A percentile compares a stretch with the other conserved stretches of the same genome.
phyloP scores from a whole-genome alignment of 2,329 filamentous ascomycete genomes.

The Zasmidium angulare region DNA sequence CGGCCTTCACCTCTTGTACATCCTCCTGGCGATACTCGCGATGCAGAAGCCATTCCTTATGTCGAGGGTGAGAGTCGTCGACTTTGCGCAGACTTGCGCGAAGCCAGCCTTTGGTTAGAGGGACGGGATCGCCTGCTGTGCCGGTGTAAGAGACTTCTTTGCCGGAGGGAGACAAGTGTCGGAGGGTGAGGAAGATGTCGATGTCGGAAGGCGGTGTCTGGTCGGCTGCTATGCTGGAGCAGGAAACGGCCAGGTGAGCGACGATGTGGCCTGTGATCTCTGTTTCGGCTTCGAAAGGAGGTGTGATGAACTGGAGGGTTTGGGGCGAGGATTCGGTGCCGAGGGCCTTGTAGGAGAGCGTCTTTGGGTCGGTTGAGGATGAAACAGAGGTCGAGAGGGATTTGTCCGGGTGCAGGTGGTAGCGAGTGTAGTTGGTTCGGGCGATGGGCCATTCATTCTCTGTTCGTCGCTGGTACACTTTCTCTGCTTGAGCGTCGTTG shows the following conservation, averaged over 20 bases:
- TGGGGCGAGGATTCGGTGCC: constrained; percentile 55
- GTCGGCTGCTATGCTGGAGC: constrained; percentile 13
- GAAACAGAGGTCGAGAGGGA: constrained; percentile 34
- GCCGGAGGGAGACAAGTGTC: constrained; percentile 56
- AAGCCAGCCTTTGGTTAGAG: constrained; percentile 65
- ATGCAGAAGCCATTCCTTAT: constrained; percentile 57
- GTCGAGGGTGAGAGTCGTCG: constrained; percentile 50
- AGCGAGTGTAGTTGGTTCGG: constrained; percentile 63
- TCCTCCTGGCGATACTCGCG: constrained; percentile 60
- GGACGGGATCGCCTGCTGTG: constrained; percentile 63
- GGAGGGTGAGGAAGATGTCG: constrained; percentile 62
- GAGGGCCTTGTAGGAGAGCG: constrained; percentile 57
- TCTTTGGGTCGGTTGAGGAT: constrained; percentile 21
- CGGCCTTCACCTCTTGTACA: constrained; percentile 54
- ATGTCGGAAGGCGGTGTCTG: constrained; percentile 53
- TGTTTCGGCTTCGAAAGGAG: constrained; percentile 60
- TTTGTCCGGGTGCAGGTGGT: constrained; percentile 55
- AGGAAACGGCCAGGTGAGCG: constrained; percentile 63
- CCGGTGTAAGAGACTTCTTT: constrained; percentile 65
- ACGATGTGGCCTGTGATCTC: constrained; percentile 70
- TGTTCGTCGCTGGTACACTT: constrained; percentile 53
- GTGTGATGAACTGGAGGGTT: constrained; percentile 57
- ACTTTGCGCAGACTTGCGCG: constrained; percentile 58
- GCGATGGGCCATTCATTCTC: constrained; percentile 68
- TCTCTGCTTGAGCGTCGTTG: constrained; percentile 63